Evolutionary conservation across 257 asterid species (phyloP).

Genomic region (Salvia rosmarinus): DNA sequence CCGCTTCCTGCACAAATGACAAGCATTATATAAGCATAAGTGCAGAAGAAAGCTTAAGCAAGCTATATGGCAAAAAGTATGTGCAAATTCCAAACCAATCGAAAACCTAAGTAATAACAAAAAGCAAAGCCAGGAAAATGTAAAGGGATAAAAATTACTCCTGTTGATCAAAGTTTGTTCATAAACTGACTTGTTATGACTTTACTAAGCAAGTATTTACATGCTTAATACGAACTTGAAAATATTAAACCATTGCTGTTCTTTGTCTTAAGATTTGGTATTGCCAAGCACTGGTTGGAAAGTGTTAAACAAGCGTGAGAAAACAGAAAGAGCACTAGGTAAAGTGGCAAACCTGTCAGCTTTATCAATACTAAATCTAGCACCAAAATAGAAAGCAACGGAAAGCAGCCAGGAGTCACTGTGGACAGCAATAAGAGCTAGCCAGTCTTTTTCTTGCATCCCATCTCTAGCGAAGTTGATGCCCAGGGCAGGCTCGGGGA

Average conservation of each 20-base stretch:
- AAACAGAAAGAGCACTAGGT: not conserved
- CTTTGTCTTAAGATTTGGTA: not conserved
- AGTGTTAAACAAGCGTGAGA: not conserved
- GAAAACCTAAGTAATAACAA: not conserved
- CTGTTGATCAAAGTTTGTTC: not conserved
- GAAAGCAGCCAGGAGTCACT: constrained; percentile 76
- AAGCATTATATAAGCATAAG: constrained; percentile 12
- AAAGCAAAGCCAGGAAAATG: not conserved
- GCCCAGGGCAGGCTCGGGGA: constrained; percentile 77
- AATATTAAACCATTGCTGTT: not conserved
- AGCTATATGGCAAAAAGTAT: constrained; percentile 7
- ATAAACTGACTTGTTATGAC: not conserved
- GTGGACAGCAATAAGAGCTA: constrained; percentile 67
- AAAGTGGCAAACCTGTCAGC: constrained; percentile 63
- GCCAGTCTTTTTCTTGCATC: constrained; percentile 73
- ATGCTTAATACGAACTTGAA: not conserved
- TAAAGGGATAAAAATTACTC: not conserved
- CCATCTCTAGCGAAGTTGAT: constrained; percentile 79
- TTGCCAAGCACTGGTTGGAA: not conserved
- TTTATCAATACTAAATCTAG: constrained; percentile 67
- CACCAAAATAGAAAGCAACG: constrained; percentile 66
- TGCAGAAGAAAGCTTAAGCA: constrained; percentile 7
- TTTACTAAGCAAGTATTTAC: not conserved
- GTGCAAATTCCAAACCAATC: not conserved
- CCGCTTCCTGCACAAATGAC: constrained; percentile 56